Base-by-base conservation (phyloP, 306 rosid genomes). In the Ormosia emarginata region DNA sequence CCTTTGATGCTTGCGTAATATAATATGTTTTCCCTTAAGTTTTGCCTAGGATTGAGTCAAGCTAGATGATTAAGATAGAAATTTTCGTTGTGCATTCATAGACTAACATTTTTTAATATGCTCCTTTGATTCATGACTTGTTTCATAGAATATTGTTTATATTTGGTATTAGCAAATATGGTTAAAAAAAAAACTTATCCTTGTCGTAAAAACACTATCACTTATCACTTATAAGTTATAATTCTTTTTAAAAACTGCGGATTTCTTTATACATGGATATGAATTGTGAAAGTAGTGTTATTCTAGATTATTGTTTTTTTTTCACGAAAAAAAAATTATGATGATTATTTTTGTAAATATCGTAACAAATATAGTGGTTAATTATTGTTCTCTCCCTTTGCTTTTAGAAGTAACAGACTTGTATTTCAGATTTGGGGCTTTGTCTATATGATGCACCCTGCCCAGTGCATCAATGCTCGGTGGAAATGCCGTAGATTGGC, bases 81-180 rank as follows among this genome's bases (percentile, higher is more conserved):
- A 40, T 14, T 58, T 12, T 78, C 79, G 83, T 75, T 79, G 72
- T 78, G 76, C 59, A 87, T 74, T 69, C 24, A 67, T 63, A 74
- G 76, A 71, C 11, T 37, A 66, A 67, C 71, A 8, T 73, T 34
- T 6, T 67, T 65, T 65, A 40, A 63, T 33, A 79, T 70, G 52
- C n/a, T 53, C 12, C 75, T 74, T 59, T 68, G 14, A 71, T 69
- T 55, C 64, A 47, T 71, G 7, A 34, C 79, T 43, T 49, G 62
- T 39, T 71, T 44, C 82, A 11, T 24, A 76, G 63, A 37, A 50
- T 6, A n/a, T 67, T 37, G 6, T 64, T 12, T 15, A 12, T 40
- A 15, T 10, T 57, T 70, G 69, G 71, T 14, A 43, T 49, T 69
- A 46, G 13, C 29, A 76, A 74, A 44, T 5, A 32, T 44, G 63